Percentiles rank a stretch among this genome's conserved stretches.
Conservation (phyloP, 805 yeast genomes). For the Hanseniaspora mollemarum region DNA sequence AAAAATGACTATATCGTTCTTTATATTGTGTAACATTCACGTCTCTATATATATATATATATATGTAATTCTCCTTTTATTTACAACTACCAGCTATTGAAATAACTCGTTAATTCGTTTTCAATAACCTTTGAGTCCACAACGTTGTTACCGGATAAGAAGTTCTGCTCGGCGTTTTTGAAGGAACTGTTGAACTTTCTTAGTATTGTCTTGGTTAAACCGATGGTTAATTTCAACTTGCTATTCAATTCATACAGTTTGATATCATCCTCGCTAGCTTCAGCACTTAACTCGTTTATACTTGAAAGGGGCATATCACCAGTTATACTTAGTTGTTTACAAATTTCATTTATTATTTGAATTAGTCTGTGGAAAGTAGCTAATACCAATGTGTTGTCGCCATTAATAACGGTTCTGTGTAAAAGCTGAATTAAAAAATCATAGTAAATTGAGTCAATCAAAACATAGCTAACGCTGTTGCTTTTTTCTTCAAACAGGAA, state of each 20-base stretch:
- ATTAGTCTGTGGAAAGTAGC: constrained; percentile 26
- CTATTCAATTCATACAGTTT: constrained; percentile 32
- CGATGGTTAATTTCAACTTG: constrained; percentile 34
- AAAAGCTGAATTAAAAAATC: constrained; percentile 35
- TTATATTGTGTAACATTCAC: too few species aligned
- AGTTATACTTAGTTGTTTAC: constrained; percentile 20
- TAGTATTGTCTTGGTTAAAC: constrained; percentile 32
- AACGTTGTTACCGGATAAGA: constrained; percentile 27
- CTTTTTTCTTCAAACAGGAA: constrained; percentile 33
- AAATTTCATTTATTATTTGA: constrained; percentile 20
- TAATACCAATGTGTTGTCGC: constrained; percentile 23
- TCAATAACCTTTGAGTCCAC: constrained; percentile 29
- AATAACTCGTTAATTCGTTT: constrained; percentile 27
- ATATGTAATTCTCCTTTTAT: neutral
- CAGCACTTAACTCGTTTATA: constrained; percentile 12
- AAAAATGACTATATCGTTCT: too few species aligned
- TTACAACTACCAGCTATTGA: constrained; percentile 25
- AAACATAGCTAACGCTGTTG: constrained; percentile 28
- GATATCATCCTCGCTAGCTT: constrained; percentile 21
- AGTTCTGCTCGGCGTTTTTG: constrained; percentile 28
- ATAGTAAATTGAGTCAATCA: constrained; percentile 37
- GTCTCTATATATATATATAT: neutral
- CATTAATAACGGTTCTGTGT: constrained; percentile 21
- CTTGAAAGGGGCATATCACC: constrained; percentile 21
- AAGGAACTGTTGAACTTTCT: constrained; percentile 35